phyloP scores from a whole-genome alignment of 495 filamentous ascomycete genomes.

The Pyrenula aspistea region DNA sequence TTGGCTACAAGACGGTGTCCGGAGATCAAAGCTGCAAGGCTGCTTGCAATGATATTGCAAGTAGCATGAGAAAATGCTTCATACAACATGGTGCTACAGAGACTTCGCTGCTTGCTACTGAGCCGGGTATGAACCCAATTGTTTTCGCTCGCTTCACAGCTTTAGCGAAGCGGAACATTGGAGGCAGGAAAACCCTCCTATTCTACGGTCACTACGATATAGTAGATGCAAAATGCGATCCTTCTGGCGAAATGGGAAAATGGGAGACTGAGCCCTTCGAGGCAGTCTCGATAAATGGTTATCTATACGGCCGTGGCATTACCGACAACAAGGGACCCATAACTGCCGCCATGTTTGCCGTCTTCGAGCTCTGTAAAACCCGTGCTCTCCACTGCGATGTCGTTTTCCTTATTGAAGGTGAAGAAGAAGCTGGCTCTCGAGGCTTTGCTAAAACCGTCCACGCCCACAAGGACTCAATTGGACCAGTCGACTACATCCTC shows the following conservation, averaged over 20 bases:
- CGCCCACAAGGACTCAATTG: constrained; percentile 70
- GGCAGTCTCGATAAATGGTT: constrained; percentile 75
- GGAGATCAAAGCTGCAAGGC: constrained; percentile 69
- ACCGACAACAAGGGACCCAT: constrained; percentile 97
- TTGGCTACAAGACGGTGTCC: constrained; percentile 84
- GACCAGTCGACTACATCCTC: constrained; percentile 83
- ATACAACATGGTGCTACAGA: constrained; percentile 72
- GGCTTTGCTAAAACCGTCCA: constrained; percentile 75
- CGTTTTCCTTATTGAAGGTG: constrained; percentile 88
- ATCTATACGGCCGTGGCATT: constrained; percentile 91
- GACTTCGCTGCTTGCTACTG: constrained; percentile 72
- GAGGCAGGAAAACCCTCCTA: constrained; percentile 66
- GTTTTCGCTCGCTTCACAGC: constrained; percentile 70
- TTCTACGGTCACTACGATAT: constrained; percentile 99
- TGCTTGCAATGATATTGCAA: constrained; percentile 86
- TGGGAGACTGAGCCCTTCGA: constrained; percentile 85
- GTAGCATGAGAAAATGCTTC: constrained; percentile 77
- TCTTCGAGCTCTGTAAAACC: constrained; percentile 69
- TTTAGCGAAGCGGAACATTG: constrained; percentile 35
- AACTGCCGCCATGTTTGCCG: constrained; percentile 83
- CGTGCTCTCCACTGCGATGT: constrained; percentile 75
- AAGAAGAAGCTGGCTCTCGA: constrained; percentile 88
- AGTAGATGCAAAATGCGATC: constrained; percentile 77
- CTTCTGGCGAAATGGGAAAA: constrained; percentile 31
- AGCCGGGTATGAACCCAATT: constrained; percentile 68